A percentile compares a stretch with the other conserved stretches of the same genome.
These are phyloP conservation scores for Talaromyces borbonicus DNA, from an alignment of 495 filamentous ascomycete species.

Conservation along the genomic window DNA sequence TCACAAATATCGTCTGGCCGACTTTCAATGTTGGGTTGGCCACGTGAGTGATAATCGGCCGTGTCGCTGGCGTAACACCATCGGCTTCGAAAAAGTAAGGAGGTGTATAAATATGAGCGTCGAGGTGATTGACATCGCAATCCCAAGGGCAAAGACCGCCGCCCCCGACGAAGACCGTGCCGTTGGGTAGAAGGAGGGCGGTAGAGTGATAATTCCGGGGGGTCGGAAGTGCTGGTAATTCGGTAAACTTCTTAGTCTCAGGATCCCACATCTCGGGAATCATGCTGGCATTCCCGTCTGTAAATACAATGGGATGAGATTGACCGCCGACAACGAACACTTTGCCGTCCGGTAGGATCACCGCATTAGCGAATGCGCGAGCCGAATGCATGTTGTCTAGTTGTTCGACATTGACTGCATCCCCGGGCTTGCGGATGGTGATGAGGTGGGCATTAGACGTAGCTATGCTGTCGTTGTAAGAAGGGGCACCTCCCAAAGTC, in stretches of 20 bases:
- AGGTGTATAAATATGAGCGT: constrained; percentile 47
- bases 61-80: constrained; percentile 25
- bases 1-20: constrained; percentile 20
- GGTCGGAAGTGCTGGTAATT: constrained; percentile 28
- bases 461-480: constrained; percentile 33
- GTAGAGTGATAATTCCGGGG: constrained; percentile 48
- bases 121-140: constrained; percentile 47
- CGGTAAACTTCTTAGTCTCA: constrained; percentile 23
- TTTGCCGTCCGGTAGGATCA: constrained; percentile 46
- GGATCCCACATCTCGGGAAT: constrained; percentile 45
- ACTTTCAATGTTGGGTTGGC: constrained; percentile 15
- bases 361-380: constrained; percentile 44
- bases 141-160: constrained; percentile 42
- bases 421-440: constrained; percentile 27
- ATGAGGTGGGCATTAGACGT: constrained; percentile 38
- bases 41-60: constrained; percentile 26
- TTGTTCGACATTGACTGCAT: constrained; percentile 15
- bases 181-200: constrained; percentile 47
- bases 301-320: constrained; percentile 34
- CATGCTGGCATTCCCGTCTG: constrained; percentile 33
- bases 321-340: constrained; percentile 50
- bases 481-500: constrained; percentile 37
- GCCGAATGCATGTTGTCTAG: constrained; percentile 33
- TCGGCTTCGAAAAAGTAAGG: constrained; percentile 40
- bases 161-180: constrained; percentile 43